A percentile compares a stretch with the other conserved stretches of the same genome.
Evolutionary conservation across 495 filamentous ascomycete genomes (phyloP).

Genomic region (Penicillium manginii): DNA sequence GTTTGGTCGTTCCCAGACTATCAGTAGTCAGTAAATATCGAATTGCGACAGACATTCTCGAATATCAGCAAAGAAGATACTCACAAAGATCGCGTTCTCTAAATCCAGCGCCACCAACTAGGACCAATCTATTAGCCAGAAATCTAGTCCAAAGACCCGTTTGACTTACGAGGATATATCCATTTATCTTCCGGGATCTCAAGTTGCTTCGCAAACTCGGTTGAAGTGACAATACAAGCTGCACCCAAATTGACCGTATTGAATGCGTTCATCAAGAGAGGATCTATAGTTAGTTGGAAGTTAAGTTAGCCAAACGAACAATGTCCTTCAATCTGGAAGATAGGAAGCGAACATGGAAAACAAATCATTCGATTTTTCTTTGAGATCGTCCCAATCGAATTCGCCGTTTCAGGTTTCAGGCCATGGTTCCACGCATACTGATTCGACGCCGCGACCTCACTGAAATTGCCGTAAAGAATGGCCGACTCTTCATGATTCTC

Average conservation of each 20-base stretch:
- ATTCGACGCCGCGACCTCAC: slow-evolving; percentile 46
- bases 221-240: slow-evolving; percentile 56
- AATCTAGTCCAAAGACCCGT: neutral
- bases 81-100: slow-evolving; percentile 41
- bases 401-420: slow-evolving; percentile 32
- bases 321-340: neutral
- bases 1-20: slow-evolving; percentile 60
- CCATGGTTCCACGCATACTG: slow-evolving; percentile 53
- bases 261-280: slow-evolving; percentile 64
- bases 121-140: neutral
- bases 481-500: slow-evolving; percentile 54
- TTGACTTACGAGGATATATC: slow-evolving; percentile 52
- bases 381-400: slow-evolving; percentile 46
- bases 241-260: slow-evolving; percentile 60
- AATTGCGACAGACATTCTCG: neutral
- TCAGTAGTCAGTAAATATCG: neutral
- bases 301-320: no score
- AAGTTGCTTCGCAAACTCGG: slow-evolving; percentile 50
- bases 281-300: slow-evolving; percentile 39
- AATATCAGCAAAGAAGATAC: slow-evolving; percentile 19
- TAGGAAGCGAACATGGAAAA: slow-evolving; percentile 46
- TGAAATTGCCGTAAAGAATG: slow-evolving; percentile 53
- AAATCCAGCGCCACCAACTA: slow-evolving; percentile 3
- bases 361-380: slow-evolving; percentile 60
- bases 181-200: slow-evolving; percentile 51